These are phyloP conservation scores for Fallopia convolvulus DNA, from an alignment of 148 eudicot genomes.

Conservation along the genomic window DNA sequence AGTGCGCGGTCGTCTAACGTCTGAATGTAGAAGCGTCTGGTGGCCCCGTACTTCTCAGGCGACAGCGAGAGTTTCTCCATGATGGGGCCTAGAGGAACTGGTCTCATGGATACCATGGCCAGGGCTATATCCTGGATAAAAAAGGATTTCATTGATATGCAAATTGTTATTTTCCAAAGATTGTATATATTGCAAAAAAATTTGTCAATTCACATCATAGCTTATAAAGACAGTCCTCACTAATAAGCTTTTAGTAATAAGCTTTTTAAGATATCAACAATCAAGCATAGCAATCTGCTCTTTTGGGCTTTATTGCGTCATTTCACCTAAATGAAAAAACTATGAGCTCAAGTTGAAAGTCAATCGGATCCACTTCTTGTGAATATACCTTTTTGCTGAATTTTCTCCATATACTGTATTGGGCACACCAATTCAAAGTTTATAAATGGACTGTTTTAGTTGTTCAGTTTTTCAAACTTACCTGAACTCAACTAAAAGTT, in stretches of 20 bases:
- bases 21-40: constrained; percentile 68
- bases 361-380: not conserved
- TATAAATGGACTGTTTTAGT: not conserved
- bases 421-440: not conserved
- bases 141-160: no score
- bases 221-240: not conserved
- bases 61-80: constrained; percentile 70
- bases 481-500: no score
- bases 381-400: not conserved
- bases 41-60: constrained; percentile 58
- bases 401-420: not conserved
- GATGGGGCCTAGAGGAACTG: constrained; percentile 81
- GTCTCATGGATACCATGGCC: constrained; percentile 94
- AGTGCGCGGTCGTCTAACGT: constrained; percentile 90
- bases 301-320: not conserved
- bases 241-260: not conserved
- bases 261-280: not conserved
- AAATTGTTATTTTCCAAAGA: not conserved
- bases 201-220: not conserved
- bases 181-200: not conserved
- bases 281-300: not conserved
- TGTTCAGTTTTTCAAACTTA: no score
- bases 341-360: no score
- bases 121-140: constrained; percentile 70
- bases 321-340: not conserved